Evolutionary conservation across 352 stramenopile genomes (phyloP), one percentile per base, ranked within the genome.

Genomic region (Pythium scleroteichum): DNA sequence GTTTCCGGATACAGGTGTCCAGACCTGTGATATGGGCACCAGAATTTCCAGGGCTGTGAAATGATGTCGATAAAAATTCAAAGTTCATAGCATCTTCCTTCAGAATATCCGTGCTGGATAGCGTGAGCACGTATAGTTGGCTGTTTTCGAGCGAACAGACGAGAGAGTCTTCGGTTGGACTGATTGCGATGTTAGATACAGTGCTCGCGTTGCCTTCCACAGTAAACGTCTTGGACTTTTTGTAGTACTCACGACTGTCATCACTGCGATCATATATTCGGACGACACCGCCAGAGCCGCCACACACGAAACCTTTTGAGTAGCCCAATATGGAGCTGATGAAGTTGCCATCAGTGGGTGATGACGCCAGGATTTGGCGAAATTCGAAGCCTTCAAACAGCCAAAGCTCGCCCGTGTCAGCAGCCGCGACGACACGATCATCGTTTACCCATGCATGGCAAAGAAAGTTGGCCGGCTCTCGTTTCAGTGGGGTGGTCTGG

Each of bases 21-120:
- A 98, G 76, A n/a, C 85, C 93, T 1, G 90, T 97, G 61, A 98
- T 95, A 38, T 92, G 79, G 12, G 72, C 72, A 9, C 83, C 82
- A 17, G 71, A 66, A 16, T 66, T 73, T 24, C 87, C 88, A 1
- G 90, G 85, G 0, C 72, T 72, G 59, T 98, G 93, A 41, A 97
- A 97, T 1, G 85, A 80, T 6, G 90, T 96, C 12, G 86, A 89
- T 8, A 97, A 70, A 2, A 95, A 69, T 45, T 97, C 89, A 68
- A 98, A 98, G 69, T 94, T 96, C 83, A 96, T 97, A n/a, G 85
- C 85, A 45, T 97, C 92, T 59, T 96, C 90, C 44, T 98, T 98
- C 19, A 97, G 58, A 50, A 97, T 96, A 55, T 97, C 88, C 2
- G 87, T 95, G 40, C 90, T 97, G 20, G 84, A 94, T 2, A 98